Base-by-base conservation (phyloP, 768 basidiomycete genomes). In the Melanogaster broomeanus region DNA sequence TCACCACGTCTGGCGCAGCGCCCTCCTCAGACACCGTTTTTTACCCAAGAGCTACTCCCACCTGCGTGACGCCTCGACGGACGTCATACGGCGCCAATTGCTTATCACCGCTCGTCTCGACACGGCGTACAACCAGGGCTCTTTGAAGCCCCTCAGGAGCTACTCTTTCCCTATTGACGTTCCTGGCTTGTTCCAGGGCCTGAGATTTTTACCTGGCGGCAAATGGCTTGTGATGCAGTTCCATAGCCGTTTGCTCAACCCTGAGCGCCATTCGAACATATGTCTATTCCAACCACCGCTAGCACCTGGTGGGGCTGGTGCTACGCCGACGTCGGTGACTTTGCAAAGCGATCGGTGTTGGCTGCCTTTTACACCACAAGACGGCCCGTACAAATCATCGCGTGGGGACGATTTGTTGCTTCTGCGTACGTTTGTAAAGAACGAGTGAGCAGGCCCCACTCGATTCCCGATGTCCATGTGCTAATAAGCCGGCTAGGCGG, bases 181-280 rank as follows among this genome's bases (percentile, higher is more conserved):
- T 28, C 62, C 67, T 7, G 66, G 66, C 3, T 51, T 67, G 8
- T 67, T 67, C 45, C 66, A 69, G 48, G 66, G 66, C 28, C 38
- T 67, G 49, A 65, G 57, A 37, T 67, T 69, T 46, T n/a, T 64
- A 38, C 60, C 66, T 9, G 66, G 66, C 8, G 58, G 58, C 34
- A 56, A 64, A 46, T 67, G 66, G 66, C 60, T 67, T 2, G 65
- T 67, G 13, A 43, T 67, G 21, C 57, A 69, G n/a, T 67, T 69
- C 38, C 66, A 67, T 45, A 67, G 66, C 28, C 60, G 67, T 7
- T 61, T 52, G 18, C 60, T 64, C 22, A 67, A 67, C 27, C 67
- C 67, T 16, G 48, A 53, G 0, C 62, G 63, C 6, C 65, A 67
- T 45, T 67, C 66, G 2, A 67, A 69, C 12, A 47, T 67, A 10